phyloP scores from a whole-genome alignment of 148 eudicot species.

The Vaccinium vitisidaea region DNA sequence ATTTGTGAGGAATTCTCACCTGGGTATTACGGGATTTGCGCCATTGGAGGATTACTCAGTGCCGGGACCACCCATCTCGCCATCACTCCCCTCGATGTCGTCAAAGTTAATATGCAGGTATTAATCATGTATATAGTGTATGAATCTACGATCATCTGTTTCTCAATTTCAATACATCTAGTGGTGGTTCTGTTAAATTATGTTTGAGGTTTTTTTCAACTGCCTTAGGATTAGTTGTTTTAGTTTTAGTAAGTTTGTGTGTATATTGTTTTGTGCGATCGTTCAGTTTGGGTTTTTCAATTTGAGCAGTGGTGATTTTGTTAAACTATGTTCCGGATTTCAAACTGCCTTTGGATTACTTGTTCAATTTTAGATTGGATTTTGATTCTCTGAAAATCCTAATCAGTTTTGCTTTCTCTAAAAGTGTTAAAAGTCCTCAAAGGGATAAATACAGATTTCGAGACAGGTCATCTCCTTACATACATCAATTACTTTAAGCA shows the following conservation, averaged over 20 bases:
- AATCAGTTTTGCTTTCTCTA: not conserved
- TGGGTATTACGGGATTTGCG: conserved; percentile 50
- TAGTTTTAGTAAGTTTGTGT: too few species aligned
- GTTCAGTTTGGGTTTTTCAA: not conserved
- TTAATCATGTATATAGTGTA: not conserved
- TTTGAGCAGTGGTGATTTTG: not conserved
- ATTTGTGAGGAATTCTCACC: conserved; percentile 31
- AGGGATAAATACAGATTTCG: too few species aligned
- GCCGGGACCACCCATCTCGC: conserved; percentile 60
- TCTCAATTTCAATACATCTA: not conserved
- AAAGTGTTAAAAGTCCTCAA: too few species aligned
- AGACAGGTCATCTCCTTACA: too few species aligned
- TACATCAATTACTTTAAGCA: too few species aligned
- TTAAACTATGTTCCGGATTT: not conserved
- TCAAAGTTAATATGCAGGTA: conserved; percentile 70
- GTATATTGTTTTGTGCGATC: too few species aligned
- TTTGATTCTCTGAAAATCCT: not conserved
- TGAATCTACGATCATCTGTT: not conserved
- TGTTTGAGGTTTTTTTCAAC: not conserved
- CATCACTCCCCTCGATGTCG: conserved; percentile 66
- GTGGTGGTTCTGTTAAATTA: not conserved
- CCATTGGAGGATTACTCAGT: conserved; percentile 56
- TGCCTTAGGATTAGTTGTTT: not conserved
- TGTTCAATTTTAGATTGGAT: not conserved
- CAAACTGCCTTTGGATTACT: not conserved